Evolutionary conservation across 2,329 filamentous ascomycete species (phyloP).

Genomic region (Apiospora saccharicola): DNA sequence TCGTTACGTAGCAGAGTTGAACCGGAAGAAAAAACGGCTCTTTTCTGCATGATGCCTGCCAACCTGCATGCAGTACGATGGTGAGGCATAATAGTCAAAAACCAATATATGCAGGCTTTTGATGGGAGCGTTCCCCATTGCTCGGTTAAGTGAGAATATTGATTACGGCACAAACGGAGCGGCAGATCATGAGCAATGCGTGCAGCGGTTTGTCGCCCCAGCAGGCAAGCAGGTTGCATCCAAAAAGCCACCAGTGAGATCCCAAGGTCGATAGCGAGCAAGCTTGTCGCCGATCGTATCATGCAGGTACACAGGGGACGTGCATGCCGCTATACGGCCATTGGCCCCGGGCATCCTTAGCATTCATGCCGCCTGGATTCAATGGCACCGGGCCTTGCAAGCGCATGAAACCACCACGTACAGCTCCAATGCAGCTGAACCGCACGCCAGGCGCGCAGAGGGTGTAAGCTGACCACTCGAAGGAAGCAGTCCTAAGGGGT

Average conservation of each 20-base stretch:
- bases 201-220: constrained; percentile 1
- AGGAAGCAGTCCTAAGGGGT: constrained; percentile 3
- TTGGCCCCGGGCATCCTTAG: constrained; percentile 15
- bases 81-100: neutral
- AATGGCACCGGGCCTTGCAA: constrained; percentile 7
- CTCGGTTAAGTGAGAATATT: constrained; percentile 4
- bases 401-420: constrained; percentile 17
- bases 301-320: constrained; percentile 18
- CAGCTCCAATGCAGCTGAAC: constrained; percentile 20
- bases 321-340: constrained; percentile 18
- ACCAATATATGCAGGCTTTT: constrained; percentile 7
- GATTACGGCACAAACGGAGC: constrained; percentile 17
- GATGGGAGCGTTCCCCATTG: neutral
- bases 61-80: neutral
- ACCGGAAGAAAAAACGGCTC: neutral
- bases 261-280: constrained; percentile 20
- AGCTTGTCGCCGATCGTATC: constrained; percentile 18
- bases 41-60: neutral
- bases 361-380: constrained; percentile 17
- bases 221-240: neutral
- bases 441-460: constrained; percentile 7
- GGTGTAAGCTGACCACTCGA: constrained; percentile 3
- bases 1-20: neutral
- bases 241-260: constrained; percentile 17
- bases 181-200: constrained; percentile 13